phyloP scores from a whole-genome alignment of 2,329 filamentous ascomycete genomes.

The Xylaria sp. region DNA sequence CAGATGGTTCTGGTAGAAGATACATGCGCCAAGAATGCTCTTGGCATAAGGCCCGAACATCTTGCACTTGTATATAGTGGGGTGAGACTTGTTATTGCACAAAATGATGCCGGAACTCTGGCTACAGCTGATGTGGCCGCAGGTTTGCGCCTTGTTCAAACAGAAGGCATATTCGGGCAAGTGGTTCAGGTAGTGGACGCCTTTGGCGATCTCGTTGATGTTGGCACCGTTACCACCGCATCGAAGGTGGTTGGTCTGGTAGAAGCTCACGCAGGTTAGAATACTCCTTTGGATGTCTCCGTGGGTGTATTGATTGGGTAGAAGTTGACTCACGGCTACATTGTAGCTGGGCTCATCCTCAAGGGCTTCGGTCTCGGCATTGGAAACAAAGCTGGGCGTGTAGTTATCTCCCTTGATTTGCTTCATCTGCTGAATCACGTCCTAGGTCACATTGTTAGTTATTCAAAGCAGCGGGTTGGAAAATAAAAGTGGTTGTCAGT shows the following conservation, averaged over 20 bases:
- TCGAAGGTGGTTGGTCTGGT: not conserved
- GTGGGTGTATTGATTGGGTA: not conserved
- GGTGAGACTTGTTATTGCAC: constrained; percentile 1
- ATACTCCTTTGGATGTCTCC: not conserved
- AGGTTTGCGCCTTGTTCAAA: not conserved
- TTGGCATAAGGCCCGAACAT: constrained; percentile 5
- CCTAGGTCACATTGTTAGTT: constrained; percentile 1
- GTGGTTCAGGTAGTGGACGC: constrained; percentile 6
- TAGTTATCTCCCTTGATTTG: constrained; percentile 24
- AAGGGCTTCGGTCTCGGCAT: not conserved
- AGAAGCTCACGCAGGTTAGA: not conserved
- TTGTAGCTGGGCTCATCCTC: not conserved
- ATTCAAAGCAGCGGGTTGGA: not conserved
- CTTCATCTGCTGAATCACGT: constrained; percentile 25
- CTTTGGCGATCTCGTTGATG: not conserved
- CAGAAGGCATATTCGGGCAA: constrained; percentile 4
- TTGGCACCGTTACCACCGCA: not conserved
- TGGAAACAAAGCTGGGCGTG: constrained; percentile 13
- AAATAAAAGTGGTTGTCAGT: not conserved
- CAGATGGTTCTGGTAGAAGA: too few relatives aligned
- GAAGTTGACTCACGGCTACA: not conserved
- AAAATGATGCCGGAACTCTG: constrained; percentile 10
- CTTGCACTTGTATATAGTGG: constrained; percentile 5
- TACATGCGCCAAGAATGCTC: not conserved
- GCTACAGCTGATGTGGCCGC: constrained; percentile 30